phyloP scores from a whole-genome alignment of 208 protist species.

The Trypanosoma scelopori region DNA sequence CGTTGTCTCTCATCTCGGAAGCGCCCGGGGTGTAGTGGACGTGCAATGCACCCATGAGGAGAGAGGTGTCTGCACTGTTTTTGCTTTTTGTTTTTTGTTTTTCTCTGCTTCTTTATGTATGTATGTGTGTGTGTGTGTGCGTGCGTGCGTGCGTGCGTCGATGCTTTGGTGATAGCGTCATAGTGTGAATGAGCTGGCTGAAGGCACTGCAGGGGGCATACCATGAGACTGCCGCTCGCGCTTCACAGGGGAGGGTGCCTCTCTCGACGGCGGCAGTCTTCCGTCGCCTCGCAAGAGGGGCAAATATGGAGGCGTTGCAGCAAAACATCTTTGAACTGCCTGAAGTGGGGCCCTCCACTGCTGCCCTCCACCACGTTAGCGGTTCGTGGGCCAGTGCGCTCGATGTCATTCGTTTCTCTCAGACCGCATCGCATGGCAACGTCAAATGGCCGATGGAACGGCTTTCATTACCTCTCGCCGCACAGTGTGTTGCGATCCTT shows the following conservation, averaged over 20 bases:
- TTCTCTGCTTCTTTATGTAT: slow-evolving; percentile 16
- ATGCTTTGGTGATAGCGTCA: background rate
- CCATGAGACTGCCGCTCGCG: background rate
- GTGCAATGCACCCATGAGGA: too few relatives aligned
- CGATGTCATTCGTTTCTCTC: slow-evolving; percentile 20
- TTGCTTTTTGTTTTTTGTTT: slow-evolving; percentile 14
- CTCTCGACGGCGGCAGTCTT: background rate
- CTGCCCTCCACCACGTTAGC: slow-evolving; percentile 20
- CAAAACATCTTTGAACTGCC: background rate
- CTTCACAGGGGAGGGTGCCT: background rate
- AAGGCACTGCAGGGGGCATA: slow-evolving; percentile 21
- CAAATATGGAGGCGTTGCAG: background rate
- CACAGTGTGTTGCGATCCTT: slow-evolving; percentile 19
- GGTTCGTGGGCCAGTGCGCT: slow-evolving; percentile 22
- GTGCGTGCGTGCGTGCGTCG: background rate
- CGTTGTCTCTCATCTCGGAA: too few relatives aligned
- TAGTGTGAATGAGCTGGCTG: slow-evolving; percentile 26
- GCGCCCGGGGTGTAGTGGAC: too few relatives aligned
- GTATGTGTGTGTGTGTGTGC: too few relatives aligned
- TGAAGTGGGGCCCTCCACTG: slow-evolving; percentile 13
- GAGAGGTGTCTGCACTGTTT: too few relatives aligned
- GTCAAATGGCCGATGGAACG: background rate
- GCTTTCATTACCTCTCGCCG: slow-evolving; percentile 12
- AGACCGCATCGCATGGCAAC: background rate
- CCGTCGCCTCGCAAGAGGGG: slow-evolving; percentile 1